phyloP scores from a whole-genome alignment of 2,329 filamentous ascomycete genomes.

The Aspergillus spinulosporus region DNA sequence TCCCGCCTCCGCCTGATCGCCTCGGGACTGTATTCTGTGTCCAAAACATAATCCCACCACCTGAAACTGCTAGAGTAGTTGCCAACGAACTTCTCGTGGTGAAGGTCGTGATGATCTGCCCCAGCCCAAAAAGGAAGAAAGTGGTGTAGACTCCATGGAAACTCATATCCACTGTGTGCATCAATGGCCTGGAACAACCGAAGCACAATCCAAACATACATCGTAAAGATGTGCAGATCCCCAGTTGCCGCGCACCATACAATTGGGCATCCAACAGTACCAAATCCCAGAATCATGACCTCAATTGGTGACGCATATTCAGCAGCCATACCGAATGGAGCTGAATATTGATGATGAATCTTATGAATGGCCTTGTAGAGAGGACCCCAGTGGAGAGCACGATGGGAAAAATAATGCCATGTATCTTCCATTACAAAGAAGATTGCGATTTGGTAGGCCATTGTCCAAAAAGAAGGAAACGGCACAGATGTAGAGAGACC shows the following conservation, averaged over 20 bases:
- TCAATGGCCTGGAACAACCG: slow-evolving; percentile 98
- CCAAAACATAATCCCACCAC: slow-evolving; percentile 95
- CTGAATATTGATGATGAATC: slow-evolving; percentile 98
- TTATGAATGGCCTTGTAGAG: slow-evolving; percentile 98
- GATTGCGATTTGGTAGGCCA: slow-evolving; percentile 85
- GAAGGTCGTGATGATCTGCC: slow-evolving; percentile 91
- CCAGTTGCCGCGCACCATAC: slow-evolving; percentile 79
- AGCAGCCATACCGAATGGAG: slow-evolving; percentile 91
- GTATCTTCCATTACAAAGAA: slow-evolving; percentile 96
- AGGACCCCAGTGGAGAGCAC: slow-evolving; percentile 86
- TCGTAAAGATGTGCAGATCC: slow-evolving; percentile 91
- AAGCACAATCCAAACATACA: slow-evolving; percentile 94
- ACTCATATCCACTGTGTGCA: slow-evolving; percentile 96
- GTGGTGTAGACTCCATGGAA: slow-evolving; percentile 94
- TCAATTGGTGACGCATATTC: slow-evolving; percentile 98
- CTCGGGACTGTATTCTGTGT: slow-evolving; percentile 90
- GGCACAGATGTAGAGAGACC: slow-evolving; percentile 86
- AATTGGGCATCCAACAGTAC: slow-evolving; percentile 79
- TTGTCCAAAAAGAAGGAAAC: slow-evolving; percentile 81
- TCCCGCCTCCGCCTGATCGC: slow-evolving; percentile 81
- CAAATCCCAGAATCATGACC: slow-evolving; percentile 89
- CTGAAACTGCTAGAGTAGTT: slow-evolving; percentile 98
- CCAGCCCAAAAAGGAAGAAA: slow-evolving; percentile 98
- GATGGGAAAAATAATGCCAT: slow-evolving; percentile 98
- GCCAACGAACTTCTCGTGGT: slow-evolving; percentile 98